phyloP scores from a whole-genome alignment of 345 rosid genomes.

The Gossypium stocksii region DNA sequence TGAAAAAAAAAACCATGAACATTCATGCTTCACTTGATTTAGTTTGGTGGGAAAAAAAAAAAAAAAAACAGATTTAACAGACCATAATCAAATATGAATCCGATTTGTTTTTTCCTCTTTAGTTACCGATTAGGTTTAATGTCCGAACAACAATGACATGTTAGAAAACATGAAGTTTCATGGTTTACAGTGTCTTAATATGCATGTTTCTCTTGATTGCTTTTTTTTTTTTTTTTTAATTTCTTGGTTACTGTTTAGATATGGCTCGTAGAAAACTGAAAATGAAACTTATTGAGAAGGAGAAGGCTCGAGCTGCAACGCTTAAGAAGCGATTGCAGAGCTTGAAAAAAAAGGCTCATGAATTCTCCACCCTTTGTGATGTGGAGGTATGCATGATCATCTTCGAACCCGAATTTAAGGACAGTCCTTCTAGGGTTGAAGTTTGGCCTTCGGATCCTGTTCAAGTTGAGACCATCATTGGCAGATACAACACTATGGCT shows the following conservation, averaged over 20 bases:
- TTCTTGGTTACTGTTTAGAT: not conserved
- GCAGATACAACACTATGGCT: not conserved
- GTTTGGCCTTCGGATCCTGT: slow-evolving; percentile 7
- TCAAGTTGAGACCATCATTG: not conserved
- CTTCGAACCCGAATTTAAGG: not conserved
- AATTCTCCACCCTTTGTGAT: slow-evolving; percentile 10
- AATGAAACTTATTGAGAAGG: slow-evolving; percentile 1
- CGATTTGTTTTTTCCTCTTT: not conserved
- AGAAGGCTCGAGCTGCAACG: not conserved
- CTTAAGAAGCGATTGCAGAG: not conserved
- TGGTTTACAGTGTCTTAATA: not conserved
- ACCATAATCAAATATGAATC: not conserved
- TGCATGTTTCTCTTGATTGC: not conserved
- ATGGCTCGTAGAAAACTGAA: slow-evolving; percentile 11
- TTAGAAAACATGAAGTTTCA: not conserved
- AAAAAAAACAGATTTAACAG: not conserved
- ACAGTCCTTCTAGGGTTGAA: not conserved
- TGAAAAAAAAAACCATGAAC: not conserved
- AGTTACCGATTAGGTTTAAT: not conserved
- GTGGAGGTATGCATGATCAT: slow-evolving; percentile 11
- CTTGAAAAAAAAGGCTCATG: slow-evolving; percentile 10
- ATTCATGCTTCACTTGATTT: not conserved
- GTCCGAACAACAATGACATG: not conserved
- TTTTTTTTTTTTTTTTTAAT: not conserved
- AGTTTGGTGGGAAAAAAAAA: not conserved